Percentiles rank a stretch among this genome's conserved stretches.
Evolutionary conservation across 768 basidiomycete genomes (phyloP).

Genomic region (Pisolithus orientalis): DNA sequence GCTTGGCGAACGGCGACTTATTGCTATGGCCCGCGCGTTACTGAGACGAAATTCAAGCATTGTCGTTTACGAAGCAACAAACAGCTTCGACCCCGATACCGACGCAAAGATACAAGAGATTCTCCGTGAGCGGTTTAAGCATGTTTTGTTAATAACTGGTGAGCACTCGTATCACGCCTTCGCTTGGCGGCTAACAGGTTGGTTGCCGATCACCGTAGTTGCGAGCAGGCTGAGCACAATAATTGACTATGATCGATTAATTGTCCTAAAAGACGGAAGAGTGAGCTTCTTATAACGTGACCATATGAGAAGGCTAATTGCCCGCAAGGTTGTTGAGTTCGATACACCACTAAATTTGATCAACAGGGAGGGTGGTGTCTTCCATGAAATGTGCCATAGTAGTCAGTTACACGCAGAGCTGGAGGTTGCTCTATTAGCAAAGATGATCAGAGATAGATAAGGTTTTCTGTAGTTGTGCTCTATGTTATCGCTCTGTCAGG

Average conservation of each 20-base stretch:
- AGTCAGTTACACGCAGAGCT: conserved; percentile 34
- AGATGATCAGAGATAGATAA: no score
- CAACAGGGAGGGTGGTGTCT: conserved; percentile 55
- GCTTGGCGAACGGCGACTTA: conserved; percentile 84
- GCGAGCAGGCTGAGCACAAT: conserved; percentile 73
- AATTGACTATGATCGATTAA: conserved; percentile 74
- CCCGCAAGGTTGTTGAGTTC: conserved; percentile 46
- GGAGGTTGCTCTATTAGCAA: no score
- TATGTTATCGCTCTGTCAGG: no score
- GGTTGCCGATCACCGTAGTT: conserved; percentile 24
- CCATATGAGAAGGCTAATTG: not conserved
- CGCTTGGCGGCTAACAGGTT: not conserved
- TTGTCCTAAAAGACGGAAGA: conserved; percentile 56
- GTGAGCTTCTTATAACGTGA: conserved; percentile 21
- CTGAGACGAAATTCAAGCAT: conserved; percentile 67
- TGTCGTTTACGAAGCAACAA: conserved; percentile 79
- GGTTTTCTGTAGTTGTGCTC: no score
- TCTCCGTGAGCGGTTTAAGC: conserved; percentile 78
- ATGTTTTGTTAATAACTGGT: conserved; percentile 70
- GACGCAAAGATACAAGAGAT: conserved; percentile 88
- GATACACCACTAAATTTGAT: conserved; percentile 71
- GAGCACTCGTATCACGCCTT: conserved; percentile 14
- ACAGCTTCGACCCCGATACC: conserved; percentile 81
- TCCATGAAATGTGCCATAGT: conserved; percentile 63
- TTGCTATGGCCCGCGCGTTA: conserved; percentile 80